Percentiles rank a stretch among this genome's conserved stretches.
Evolutionary conservation across 169 alveolate species (phyloP).

Genomic region (Eimeria praecox): DNA sequence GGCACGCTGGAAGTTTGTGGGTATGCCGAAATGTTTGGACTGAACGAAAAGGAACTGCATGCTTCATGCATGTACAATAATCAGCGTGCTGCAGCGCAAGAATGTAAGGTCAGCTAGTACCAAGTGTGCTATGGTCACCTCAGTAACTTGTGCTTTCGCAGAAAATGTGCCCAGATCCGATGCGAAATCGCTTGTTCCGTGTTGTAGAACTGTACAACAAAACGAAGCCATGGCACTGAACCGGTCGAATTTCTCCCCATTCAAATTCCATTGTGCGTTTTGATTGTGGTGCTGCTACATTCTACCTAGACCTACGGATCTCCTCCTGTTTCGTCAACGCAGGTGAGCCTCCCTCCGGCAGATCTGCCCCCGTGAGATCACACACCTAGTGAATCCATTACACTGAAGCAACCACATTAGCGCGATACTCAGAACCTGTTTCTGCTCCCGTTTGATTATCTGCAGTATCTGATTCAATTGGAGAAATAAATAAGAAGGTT

Average conservation of each 20-base stretch:
- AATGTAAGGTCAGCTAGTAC: slow-evolving; percentile 10
- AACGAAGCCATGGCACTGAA: background rate
- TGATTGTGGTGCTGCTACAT: slow-evolving; percentile 1
- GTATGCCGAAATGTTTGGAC: slow-evolving; percentile 62
- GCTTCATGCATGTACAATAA: slow-evolving; percentile 9
- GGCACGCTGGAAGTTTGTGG: background rate
- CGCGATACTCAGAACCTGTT: background rate
- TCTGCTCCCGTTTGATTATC: background rate
- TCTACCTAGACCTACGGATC: slow-evolving; percentile 7
- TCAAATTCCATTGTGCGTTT: background rate
- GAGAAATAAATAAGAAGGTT: background rate
- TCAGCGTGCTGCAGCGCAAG: slow-evolving; percentile 35
- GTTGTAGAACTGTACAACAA: background rate
- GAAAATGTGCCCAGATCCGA: background rate
- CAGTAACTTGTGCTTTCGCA: background rate
- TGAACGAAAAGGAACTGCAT: background rate
- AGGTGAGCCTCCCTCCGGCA: slow-evolving; percentile 4
- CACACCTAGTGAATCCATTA: background rate
- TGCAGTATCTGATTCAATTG: slow-evolving; percentile 37
- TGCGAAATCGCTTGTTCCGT: background rate
- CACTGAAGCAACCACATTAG: background rate
- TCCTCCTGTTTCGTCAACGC: slow-evolving; percentile 63
- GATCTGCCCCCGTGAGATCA: background rate
- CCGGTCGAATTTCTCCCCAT: background rate
- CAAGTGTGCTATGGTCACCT: background rate